Evolutionary conservation across 495 filamentous ascomycete genomes (phyloP), one percentile per base, ranked within the genome.

Genomic region (Tirmania nivea): DNA sequence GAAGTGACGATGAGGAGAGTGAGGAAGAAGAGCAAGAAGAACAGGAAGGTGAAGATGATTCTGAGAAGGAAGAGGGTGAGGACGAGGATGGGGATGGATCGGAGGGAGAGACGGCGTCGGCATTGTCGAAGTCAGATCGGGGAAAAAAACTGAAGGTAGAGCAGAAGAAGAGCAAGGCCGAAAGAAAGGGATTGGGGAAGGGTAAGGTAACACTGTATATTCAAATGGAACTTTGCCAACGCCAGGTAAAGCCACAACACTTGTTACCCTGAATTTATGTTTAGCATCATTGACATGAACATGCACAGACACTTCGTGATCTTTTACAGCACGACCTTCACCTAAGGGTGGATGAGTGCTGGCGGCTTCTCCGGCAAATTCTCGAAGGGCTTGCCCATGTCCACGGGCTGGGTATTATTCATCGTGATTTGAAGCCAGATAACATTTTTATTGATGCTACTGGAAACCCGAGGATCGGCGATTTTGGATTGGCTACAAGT

Each of bases 211-310:
- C 76, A 1, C 73, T 89, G 0, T 89, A 87, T 62, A 89, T 89
- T 56, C 81, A 84, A 57, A 97, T 97, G 90, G 89, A 96, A 60
- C 94, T 94, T 62, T 96, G 92, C 63, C 90, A 95, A 64, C 87
- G 84, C 60, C 79, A 86, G 63, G 81, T 84, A 69, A 67, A 76
- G 34, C 25, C 17, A 12, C 35, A 1, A 25, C 69, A 51, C 34
- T 34, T 20, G 6, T 19, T 16, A 16, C 47, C 16, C 4, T 8
- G 17, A 25, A 20, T 49, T 31, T 49, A 17, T 10, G 51, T 53
- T 6, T 11, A 42, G 5, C 31, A 34, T 49, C 45, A 35, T 25
- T 58, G 12, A 56, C 48, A 45, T 57, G 60, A 56, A 64, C 11
- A n/a, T n/a, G 36, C 8, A n/a, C 56, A 86, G 75, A 95, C 90